phyloP scores from a whole-genome alignment of 2,329 filamentous ascomycete genomes.

The Sporothrix dimorphospora region DNA sequence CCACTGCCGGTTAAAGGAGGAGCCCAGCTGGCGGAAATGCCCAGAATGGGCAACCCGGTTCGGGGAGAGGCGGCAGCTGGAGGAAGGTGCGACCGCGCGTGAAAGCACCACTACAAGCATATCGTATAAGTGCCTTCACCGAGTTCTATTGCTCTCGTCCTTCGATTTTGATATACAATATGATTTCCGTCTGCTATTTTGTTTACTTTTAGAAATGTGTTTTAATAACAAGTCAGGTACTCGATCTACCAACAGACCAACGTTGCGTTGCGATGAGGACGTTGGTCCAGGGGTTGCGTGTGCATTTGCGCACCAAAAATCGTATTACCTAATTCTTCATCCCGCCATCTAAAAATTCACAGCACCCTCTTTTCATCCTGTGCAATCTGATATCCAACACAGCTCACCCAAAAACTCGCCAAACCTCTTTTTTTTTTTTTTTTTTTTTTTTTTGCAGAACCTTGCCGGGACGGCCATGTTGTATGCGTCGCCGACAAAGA shows the following conservation, averaged over 20 bases:
- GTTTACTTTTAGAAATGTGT: not conserved
- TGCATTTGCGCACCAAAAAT: not conserved
- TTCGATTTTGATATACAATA: not conserved
- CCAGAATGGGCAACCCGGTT: slow-evolving; percentile 12
- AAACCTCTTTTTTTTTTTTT: not conserved
- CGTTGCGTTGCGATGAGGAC: not conserved
- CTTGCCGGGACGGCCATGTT: not conserved
- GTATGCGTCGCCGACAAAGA: slow-evolving; percentile 2
- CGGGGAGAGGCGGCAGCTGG: slow-evolving; percentile 17
- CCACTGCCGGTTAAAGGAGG: not conserved
- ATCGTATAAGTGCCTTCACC: not conserved
- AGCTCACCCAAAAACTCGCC: not conserved
- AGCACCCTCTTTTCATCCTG: not conserved
- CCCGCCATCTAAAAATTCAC: slow-evolving; percentile 1
- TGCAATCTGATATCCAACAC: not conserved
- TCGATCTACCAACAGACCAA: not conserved
- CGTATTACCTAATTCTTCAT: slow-evolving; percentile 13
- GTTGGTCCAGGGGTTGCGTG: not conserved
- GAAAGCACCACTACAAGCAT: not conserved
- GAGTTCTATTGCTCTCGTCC: not conserved
- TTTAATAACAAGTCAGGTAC: too few relatives aligned
- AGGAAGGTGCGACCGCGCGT: not conserved
- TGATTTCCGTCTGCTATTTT: not conserved
- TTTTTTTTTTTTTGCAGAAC: too few relatives aligned
- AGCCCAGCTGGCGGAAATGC: not conserved